These are phyloP conservation scores for Citrus sp. DNA, from an alignment of 345 rosid genomes.

Conservation along the genomic window DNA sequence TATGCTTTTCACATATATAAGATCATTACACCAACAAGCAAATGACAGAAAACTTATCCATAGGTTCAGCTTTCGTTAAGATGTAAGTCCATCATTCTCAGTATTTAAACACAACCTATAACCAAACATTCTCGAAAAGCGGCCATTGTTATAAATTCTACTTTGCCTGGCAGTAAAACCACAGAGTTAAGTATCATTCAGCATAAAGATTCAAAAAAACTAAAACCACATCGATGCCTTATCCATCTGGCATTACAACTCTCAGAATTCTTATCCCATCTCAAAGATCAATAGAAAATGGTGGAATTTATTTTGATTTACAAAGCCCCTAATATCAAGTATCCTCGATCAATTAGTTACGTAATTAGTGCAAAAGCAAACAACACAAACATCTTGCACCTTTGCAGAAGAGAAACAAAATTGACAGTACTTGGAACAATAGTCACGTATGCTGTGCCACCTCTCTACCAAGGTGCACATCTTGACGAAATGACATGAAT, in stretches of 20 bases:
- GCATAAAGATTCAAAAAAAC: background rate
- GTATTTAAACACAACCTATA: background rate
- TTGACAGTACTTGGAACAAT: background rate
- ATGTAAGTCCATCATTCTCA: background rate
- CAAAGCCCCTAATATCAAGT: no score
- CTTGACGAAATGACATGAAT: background rate
- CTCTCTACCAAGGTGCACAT: background rate
- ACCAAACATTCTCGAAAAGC: no score
- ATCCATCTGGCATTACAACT: background rate
- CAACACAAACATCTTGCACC: background rate
- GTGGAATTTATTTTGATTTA: background rate
- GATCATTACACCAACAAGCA: no score
- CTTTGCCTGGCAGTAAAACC: background rate
- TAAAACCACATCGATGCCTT: background rate
- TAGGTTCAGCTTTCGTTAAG: background rate
- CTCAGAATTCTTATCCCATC: background rate
- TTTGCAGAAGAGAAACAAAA: background rate
- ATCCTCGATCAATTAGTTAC: background rate
- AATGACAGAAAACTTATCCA: background rate
- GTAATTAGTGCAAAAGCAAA: background rate
- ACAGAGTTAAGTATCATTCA: background rate
- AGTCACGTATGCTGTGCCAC: background rate
- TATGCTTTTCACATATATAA: no score
- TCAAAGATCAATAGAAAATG: background rate
- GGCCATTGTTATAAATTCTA: background rate